A percentile compares a stretch with the other conserved stretches of the same genome.
phyloP scores from a whole-genome alignment of 805 yeast genomes.

The Metschnikowia rubicola region DNA sequence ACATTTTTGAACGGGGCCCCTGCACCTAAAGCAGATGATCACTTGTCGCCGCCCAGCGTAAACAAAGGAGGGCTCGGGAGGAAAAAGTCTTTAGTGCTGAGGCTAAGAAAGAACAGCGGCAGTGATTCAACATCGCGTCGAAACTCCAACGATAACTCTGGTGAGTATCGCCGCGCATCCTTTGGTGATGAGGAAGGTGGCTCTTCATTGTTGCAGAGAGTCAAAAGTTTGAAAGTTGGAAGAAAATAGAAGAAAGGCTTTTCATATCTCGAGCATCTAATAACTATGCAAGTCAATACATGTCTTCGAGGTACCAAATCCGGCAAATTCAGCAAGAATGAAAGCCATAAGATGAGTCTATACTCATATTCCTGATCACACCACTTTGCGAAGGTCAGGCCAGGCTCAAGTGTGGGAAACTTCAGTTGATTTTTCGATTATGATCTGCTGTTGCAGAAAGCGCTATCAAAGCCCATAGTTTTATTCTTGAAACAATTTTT shows the following conservation, averaged over 20 bases:
- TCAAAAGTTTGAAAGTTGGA: constrained; percentile 85
- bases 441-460: too few relatives aligned
- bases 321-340: too few relatives aligned
- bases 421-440: too few relatives aligned
- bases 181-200: constrained; percentile 17
- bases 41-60: constrained; percentile 15
- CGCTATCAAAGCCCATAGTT: too few relatives aligned
- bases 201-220: constrained; percentile 69
- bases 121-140: constrained; percentile 32
- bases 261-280: background rate
- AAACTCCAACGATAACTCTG: constrained; percentile 26
- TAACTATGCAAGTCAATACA: too few relatives aligned
- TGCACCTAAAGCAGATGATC: constrained; percentile 53
- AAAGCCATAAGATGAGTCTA: too few relatives aligned
- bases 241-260: constrained; percentile 25
- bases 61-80: constrained; percentile 55
- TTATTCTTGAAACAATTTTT: too few relatives aligned
- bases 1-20: constrained; percentile 97
- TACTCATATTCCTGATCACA: too few relatives aligned
- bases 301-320: too few relatives aligned
- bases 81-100: constrained; percentile 78
- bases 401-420: too few relatives aligned
- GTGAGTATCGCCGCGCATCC: constrained; percentile 13
- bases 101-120: constrained; percentile 45
- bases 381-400: too few relatives aligned